Conservation (phyloP, 768 basidiomycete species). For the Pleurotus platypus region DNA sequence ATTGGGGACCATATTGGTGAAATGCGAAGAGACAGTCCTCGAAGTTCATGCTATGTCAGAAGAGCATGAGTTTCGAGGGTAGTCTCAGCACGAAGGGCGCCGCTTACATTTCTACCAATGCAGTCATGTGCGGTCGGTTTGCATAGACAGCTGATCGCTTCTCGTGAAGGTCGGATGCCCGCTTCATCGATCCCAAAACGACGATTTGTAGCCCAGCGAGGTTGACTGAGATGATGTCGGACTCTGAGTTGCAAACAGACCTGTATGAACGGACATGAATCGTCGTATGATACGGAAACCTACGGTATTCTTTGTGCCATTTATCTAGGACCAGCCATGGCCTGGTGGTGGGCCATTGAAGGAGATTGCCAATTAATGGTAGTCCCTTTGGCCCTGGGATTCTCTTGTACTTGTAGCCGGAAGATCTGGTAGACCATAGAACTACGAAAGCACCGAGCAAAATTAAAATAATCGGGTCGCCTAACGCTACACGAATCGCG, state of each 20-base stretch:
- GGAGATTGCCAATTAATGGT: constrained; percentile 25
- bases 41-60: background rate
- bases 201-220: background rate
- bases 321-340: constrained; percentile 26
- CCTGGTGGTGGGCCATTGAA: constrained; percentile 21
- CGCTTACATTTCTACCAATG: background rate
- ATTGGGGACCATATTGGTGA: background rate
- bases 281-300: background rate
- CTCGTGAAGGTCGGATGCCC: background rate
- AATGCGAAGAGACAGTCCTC: background rate
- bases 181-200: background rate
- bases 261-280: no score
- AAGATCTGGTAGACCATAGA: background rate
- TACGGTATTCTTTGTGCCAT: constrained; percentile 29
- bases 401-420: background rate
- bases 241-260: background rate
- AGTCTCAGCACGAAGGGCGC: background rate
- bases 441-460: background rate
- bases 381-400: constrained; percentile 26
- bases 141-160: background rate
- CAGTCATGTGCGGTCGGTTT: background rate
- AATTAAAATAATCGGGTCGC: background rate
- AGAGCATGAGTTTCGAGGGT: background rate
- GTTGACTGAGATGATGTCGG: background rate
- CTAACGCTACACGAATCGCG: no score